phyloP scores from a whole-genome alignment of 2,329 filamentous ascomycete species.

The Fusarium compactum region DNA sequence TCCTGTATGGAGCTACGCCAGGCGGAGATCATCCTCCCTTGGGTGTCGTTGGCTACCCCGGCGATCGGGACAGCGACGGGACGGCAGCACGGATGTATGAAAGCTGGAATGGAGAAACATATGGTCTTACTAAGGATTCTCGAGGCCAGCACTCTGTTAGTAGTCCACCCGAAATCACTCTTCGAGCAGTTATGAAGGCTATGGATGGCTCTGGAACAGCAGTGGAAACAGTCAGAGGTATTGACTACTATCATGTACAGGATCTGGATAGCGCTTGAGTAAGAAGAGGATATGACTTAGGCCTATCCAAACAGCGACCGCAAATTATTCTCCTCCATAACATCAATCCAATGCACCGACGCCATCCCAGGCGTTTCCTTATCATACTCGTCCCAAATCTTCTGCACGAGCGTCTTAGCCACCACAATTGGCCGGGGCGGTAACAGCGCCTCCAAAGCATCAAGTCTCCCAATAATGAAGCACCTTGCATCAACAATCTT shows the following conservation, averaged over 20 bases:
- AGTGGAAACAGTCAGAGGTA: background rate
- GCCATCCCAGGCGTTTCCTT: conserved; percentile 4
- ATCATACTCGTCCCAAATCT: conserved; percentile 41
- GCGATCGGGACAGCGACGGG: background rate
- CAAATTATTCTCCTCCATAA: conserved; percentile 42
- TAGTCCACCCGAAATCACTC: background rate
- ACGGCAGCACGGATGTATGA: background rate
- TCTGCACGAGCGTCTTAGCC: conserved; percentile 28
- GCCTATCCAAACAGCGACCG: conserved; percentile 39
- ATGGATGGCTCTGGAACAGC: background rate
- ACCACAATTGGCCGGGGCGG: conserved; percentile 31
- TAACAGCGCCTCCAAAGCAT: conserved; percentile 22
- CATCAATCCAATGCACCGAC: conserved; percentile 39
- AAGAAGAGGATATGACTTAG: background rate
- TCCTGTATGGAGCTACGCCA: background rate
- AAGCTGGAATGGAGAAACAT: background rate
- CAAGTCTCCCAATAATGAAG: conserved; percentile 18
- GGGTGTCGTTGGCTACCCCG: background rate
- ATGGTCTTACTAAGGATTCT: background rate
- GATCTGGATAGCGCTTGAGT: background rate
- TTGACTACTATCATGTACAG: background rate
- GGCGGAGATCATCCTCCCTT: background rate
- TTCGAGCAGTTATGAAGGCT: background rate
- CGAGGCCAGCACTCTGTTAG: background rate
- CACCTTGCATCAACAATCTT: conserved; percentile 26